phyloP scores from a whole-genome alignment of 208 protist species.

The Acanthamoeba triangularis region DNA sequence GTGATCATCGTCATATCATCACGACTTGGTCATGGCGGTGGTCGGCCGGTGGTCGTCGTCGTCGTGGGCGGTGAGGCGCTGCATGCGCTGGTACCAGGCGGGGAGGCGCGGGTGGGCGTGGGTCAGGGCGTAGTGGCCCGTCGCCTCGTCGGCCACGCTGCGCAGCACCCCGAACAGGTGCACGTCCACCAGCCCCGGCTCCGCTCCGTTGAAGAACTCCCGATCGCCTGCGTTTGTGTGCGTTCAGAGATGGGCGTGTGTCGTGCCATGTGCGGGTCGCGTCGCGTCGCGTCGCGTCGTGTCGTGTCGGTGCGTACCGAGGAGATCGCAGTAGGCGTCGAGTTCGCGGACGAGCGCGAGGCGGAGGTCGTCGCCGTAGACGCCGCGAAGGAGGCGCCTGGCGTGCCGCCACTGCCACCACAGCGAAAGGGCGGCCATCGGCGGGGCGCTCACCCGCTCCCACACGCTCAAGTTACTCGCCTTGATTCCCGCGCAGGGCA shows the following conservation, averaged over 20 bases:
- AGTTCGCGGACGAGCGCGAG: neutral
- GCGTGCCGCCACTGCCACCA: neutral
- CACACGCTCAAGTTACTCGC: neutral
- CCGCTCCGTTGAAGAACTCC: neutral
- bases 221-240: neutral
- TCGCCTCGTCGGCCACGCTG: neutral
- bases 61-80: neutral
- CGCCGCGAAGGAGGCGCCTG: neutral
- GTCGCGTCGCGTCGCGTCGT: too few relatives aligned
- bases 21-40: neutral
- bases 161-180: neutral
- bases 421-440: neutral
- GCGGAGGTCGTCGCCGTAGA: conserved; percentile 26
- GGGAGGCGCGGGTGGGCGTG: neutral
- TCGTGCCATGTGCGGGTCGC: too few relatives aligned
- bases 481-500: neutral
- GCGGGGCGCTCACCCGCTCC: neutral
- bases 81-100: neutral
- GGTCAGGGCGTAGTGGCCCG: neutral
- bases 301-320: neutral
- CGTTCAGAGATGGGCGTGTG: too few relatives aligned
- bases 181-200: neutral
- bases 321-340: neutral
- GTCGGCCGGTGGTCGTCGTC: neutral
- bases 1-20: too few relatives aligned